Evolutionary conservation across 257 asterid species (phyloP), one percentile per base, ranked within the genome.

Genomic region (Paulownia fortunei): DNA sequence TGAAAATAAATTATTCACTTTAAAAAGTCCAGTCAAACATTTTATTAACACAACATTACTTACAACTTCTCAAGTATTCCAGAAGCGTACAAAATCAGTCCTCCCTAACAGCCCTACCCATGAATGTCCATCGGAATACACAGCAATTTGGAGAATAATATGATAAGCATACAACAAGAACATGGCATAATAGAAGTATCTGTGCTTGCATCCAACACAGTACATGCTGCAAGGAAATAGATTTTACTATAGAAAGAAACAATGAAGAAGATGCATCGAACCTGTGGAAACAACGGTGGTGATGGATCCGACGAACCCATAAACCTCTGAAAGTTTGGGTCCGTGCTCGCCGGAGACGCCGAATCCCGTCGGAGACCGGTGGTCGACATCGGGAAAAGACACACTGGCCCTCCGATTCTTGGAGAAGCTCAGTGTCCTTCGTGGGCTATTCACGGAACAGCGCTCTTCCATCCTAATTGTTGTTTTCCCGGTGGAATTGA

Each of bases 261-360:
- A 68, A 55, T 10, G 49, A 21, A 5, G 26, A 81, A 46, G 44
- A 15, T n/a, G 77, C n/a, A 67, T 24, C 47, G 4, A 59, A 94
- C 99, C 95, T 81, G 94, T 83, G 72, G 92, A 87, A 74, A 94
- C 96, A 67, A 91, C 95, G 62, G 96, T 88, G 46, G 97, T 86
- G 85, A 94, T 92, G 82, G 98, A 91, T 65, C 99, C 99, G 65
- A 94, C 97, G 76, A 94, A 91, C 2, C 99, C 98, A 79, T 95
- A 95, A 73, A 95, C 98, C 87, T 95, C 99, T 0, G 94, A 89
- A 63, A 85, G 92, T 71, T 91, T 95, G 70, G 95, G 97, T 0
- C 86, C 88, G 19, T 85, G 88, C 66, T 82, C 83, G 71, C 83
- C 84, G 78, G 88, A 82, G 62, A 82, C 72, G 42, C 84, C 81